phyloP scores from a whole-genome alignment of 2,329 filamentous ascomycete species.

The Penicillium brasilianum region DNA sequence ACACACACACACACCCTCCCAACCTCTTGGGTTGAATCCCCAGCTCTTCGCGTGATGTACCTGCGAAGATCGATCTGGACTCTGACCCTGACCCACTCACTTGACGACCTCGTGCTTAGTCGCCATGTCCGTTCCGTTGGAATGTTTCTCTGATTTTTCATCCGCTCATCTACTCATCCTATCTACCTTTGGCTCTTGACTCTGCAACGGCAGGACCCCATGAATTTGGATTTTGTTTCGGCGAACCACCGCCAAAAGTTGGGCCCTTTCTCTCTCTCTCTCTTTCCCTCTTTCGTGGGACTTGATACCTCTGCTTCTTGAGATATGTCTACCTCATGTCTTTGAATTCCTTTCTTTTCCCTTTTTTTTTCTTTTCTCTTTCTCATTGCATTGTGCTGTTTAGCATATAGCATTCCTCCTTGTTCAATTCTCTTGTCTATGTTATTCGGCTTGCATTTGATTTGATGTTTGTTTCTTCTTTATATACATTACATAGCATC shows the following conservation, averaged over 20 bases:
- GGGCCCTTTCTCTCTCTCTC: background rate
- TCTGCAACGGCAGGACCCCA: background rate
- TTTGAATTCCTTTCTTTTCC: background rate
- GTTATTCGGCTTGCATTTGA: constrained; percentile 5
- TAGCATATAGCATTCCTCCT: constrained; percentile 11
- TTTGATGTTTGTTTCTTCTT: background rate
- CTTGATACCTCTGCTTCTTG: constrained; percentile 7
- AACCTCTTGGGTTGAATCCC: constrained; percentile 11
- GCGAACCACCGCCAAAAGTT: constrained; percentile 13
- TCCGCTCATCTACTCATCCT: background rate
- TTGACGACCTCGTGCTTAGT: constrained; percentile 22
- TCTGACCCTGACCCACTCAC: background rate
- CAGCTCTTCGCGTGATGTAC: constrained; percentile 31
- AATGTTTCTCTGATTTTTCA: constrained; percentile 10
- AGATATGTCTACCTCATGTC: constrained; percentile 7
- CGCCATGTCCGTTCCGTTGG: constrained; percentile 18
- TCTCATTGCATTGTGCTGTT: constrained; percentile 7
- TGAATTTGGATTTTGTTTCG: constrained; percentile 9
- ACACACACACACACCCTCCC: background rate
- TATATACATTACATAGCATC: background rate
- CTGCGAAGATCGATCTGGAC: constrained; percentile 25
- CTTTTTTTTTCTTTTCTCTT: background rate
- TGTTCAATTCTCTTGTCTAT: constrained; percentile 4
- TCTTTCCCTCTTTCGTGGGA: background rate
- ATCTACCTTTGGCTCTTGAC: background rate